Evolutionary conservation across 2,329 filamentous ascomycete species (phyloP).

Genomic region (Hysterium pulicare): DNA sequence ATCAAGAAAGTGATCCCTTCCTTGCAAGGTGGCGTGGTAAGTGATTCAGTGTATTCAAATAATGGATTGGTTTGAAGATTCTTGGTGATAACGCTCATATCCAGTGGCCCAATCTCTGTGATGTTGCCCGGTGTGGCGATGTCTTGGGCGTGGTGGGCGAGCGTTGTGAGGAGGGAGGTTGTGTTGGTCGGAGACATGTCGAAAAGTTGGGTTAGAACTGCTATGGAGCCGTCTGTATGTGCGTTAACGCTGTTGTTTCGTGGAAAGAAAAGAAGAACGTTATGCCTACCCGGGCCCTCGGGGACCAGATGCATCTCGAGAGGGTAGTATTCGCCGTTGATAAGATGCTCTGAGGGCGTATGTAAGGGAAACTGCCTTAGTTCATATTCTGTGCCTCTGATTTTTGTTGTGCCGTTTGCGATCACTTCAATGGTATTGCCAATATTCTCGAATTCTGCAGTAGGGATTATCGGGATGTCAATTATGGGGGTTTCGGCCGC

Average conservation of each 20-base stretch:
- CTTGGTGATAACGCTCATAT: slow-evolving; percentile 42
- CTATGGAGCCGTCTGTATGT: slow-evolving; percentile 35
- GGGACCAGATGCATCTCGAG: slow-evolving; percentile 60
- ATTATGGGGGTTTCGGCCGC: slow-evolving; percentile 26
- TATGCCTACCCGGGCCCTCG: slow-evolving; percentile 41
- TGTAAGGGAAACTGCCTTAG: slow-evolving; percentile 61
- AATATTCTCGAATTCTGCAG: slow-evolving; percentile 54
- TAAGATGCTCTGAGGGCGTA: slow-evolving; percentile 57
- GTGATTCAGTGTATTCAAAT: slow-evolving; percentile 55
- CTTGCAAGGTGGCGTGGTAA: slow-evolving; percentile 62
- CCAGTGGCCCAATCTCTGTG: slow-evolving; percentile 34
- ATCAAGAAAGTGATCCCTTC: slow-evolving; percentile 56
- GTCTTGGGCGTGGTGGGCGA: slow-evolving; percentile 34
- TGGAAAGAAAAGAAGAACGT: background rate
- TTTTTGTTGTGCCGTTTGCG: slow-evolving; percentile 48
- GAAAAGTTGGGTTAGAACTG: slow-evolving; percentile 43
- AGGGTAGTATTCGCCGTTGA: slow-evolving; percentile 47
- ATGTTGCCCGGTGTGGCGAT: slow-evolving; percentile 41
- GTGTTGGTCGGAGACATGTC: slow-evolving; percentile 37
- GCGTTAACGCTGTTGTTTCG: background rate
- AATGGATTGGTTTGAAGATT: slow-evolving; percentile 40
- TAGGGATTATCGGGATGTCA: slow-evolving; percentile 43
- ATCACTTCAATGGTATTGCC: slow-evolving; percentile 58
- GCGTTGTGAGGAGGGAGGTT: slow-evolving; percentile 26
- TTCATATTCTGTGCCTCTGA: slow-evolving; percentile 40